These are phyloP conservation scores for Colletotrichum ledebouriae DNA, from an alignment of 2,329 filamentous ascomycete species.

Conservation along the genomic window DNA sequence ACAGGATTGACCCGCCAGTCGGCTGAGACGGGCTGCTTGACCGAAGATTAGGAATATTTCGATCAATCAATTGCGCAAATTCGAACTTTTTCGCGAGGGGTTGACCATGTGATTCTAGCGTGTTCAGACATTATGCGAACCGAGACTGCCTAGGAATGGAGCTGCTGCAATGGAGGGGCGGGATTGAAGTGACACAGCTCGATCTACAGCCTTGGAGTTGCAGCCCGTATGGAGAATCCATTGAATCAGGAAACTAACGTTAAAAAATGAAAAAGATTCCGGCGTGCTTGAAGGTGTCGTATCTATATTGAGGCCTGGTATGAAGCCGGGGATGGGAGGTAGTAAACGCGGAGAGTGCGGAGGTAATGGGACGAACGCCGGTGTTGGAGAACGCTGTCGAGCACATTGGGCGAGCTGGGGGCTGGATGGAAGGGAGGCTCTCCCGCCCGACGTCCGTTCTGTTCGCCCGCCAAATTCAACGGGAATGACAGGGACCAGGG, in stretches of 20 bases:
- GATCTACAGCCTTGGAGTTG: not conserved
- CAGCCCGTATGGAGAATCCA: not conserved
- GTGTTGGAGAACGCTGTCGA: slow-evolving; percentile 23
- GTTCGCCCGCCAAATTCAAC: slow-evolving; percentile 24
- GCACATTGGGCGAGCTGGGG: slow-evolving; percentile 26
- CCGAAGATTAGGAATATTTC: slow-evolving; percentile 22
- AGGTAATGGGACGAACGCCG: slow-evolving; percentile 24
- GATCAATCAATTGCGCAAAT: slow-evolving; percentile 8
- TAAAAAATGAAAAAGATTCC: not conserved
- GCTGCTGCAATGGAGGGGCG: slow-evolving; percentile 27
- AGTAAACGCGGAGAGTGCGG: not conserved
- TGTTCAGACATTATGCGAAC: not conserved
- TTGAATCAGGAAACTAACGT: not conserved
- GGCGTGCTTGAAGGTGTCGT: not conserved
- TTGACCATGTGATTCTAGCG: slow-evolving; percentile 34
- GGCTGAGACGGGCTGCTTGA: slow-evolving; percentile 35
- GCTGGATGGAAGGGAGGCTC: slow-evolving; percentile 20
- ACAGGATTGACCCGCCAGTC: slow-evolving; percentile 30
- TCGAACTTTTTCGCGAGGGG: not conserved
- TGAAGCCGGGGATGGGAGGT: slow-evolving; percentile 6
- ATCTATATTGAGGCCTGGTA: slow-evolving; percentile 20
- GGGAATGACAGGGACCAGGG: not conserved
- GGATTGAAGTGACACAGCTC: slow-evolving; percentile 19
- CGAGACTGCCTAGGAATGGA: slow-evolving; percentile 13
- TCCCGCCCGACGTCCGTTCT: slow-evolving; percentile 20